These are phyloP conservation scores for Saturnispora saitoi DNA, from an alignment of 805 yeast genomes.

Conservation along the genomic window DNA sequence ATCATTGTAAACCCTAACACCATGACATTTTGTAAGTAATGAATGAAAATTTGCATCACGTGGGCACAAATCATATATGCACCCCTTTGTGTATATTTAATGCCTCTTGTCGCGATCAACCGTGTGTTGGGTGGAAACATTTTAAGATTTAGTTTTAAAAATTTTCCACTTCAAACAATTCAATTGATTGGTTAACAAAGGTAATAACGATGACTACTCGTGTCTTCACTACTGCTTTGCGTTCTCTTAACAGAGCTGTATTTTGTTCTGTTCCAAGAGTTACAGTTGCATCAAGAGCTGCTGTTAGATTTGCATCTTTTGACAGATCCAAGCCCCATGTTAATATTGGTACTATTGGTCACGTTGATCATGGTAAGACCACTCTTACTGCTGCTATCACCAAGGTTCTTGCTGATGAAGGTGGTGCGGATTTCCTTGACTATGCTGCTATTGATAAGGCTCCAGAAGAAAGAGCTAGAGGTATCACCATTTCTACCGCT, in stretches of 20 bases:
- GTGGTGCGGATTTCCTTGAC: constrained; percentile 92
- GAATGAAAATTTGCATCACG: neutral
- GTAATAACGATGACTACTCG: constrained; percentile 25
- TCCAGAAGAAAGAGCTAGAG: constrained; percentile 99
- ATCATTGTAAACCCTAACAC: too few species aligned
- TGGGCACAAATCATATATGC: neutral
- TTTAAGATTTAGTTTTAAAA: neutral
- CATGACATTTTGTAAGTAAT: too few species aligned
- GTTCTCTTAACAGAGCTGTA: constrained; percentile 23
- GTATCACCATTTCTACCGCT: constrained; percentile 96
- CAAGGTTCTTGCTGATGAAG: constrained; percentile 78
- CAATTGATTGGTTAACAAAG: neutral
- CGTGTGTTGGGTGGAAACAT: neutral
- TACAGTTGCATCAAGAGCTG: constrained; percentile 16
- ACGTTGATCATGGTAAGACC: constrained; percentile 98
- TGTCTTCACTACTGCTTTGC: constrained; percentile 23
- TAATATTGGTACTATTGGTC: constrained; percentile 97
- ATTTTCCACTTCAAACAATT: neutral
- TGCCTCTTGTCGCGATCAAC: neutral
- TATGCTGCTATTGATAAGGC: constrained; percentile 92
- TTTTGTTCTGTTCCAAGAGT: constrained; percentile 15
- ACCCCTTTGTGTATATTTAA: neutral
- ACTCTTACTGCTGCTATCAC: constrained; percentile 98
- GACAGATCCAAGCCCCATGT: constrained; percentile 95
- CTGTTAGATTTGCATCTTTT: constrained; percentile 53